Conservation (phyloP, 2,329 filamentous ascomycete species). For the Knufia petricola region DNA sequence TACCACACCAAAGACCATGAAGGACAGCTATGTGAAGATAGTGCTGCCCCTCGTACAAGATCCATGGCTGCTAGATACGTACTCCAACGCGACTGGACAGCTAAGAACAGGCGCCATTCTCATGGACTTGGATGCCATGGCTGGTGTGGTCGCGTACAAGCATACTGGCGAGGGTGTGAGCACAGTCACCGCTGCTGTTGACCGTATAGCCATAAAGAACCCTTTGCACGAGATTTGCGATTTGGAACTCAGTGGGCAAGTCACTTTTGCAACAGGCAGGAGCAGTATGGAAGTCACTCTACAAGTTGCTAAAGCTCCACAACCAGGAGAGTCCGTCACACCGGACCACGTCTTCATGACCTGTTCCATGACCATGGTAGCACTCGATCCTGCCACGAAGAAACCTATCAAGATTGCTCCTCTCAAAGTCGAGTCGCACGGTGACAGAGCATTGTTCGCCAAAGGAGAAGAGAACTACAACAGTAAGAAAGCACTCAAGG, state of each 20-base stretch:
- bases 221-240: constrained; percentile 69
- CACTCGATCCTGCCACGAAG: constrained; percentile 58
- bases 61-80: constrained; percentile 67
- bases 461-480: constrained; percentile 57
- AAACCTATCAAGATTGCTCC: constrained; percentile 55
- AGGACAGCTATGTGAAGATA: constrained; percentile 59
- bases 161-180: constrained; percentile 56
- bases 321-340: constrained; percentile 42
- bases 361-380: constrained; percentile 72
- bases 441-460: constrained; percentile 55
- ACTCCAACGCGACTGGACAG: constrained; percentile 66
- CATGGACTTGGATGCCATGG: constrained; percentile 71
- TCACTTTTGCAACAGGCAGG: constrained; percentile 62
- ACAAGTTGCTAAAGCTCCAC: constrained; percentile 59
- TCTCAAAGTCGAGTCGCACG: constrained; percentile 51
- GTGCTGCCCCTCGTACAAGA: constrained; percentile 54
- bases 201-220: constrained; percentile 58
- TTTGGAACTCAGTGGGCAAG: constrained; percentile 59
- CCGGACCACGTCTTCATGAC: constrained; percentile 57
- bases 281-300: constrained; percentile 66
- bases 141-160: constrained; percentile 66
- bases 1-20: constrained; percentile 58
- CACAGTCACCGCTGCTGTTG: constrained; percentile 55
- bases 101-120: constrained; percentile 63
- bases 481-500: constrained; percentile 54